Base-by-base conservation (phyloP, 768 basidiomycete species). In the Suillus hirtellus region DNA sequence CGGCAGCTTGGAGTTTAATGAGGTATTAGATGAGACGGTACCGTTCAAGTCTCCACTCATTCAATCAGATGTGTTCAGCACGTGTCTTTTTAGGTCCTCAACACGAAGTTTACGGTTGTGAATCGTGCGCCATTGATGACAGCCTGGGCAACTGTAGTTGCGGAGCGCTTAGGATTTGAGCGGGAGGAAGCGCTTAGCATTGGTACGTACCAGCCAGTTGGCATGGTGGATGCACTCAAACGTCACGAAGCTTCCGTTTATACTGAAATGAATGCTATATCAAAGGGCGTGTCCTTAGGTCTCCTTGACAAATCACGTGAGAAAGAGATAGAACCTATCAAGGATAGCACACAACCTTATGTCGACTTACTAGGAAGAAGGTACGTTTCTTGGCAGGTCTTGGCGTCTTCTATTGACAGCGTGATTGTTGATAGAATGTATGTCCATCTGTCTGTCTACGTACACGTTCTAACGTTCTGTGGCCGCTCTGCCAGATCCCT, bases 51-150 rank as follows among this genome's bases (percentile, higher is more conserved):
- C 2, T 9, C 9, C 5, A 2, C 8, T 38, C 24, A n/a, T 21
- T 12, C 62, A 8, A 9, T 42, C 15, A 46, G 35, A 11, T 19
- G 60, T 62, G 21, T 61, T 60, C 27, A 14, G 61, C 56, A 47
- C 60, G 44, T n/a, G 4, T 52, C 52, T 64, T 15, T 27, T 34
- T 63, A 94, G 92, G 73, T 80, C 9, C 80, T 97, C 49, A 79
- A 74, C 65, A 75, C 74, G 21, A 89, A 93, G 67, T 81, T 79
- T 9, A 81, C 86, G 21, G 81, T 93, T 21, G 83, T 93, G 52
- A 99, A 99, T 74, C 88, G 96, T 27, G 96, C 96, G 1, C 96
- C 96, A 0, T 81, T 98, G 52, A 92, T 98, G 92, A 95, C 89
- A 61, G 94, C 91, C 2, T 99, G 96, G 96, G 87, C 93, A 2